Evolutionary conservation across 495 filamentous ascomycete genomes (phyloP), one percentile per base, ranked within the genome.

Genomic region (Letharia lupina): DNA sequence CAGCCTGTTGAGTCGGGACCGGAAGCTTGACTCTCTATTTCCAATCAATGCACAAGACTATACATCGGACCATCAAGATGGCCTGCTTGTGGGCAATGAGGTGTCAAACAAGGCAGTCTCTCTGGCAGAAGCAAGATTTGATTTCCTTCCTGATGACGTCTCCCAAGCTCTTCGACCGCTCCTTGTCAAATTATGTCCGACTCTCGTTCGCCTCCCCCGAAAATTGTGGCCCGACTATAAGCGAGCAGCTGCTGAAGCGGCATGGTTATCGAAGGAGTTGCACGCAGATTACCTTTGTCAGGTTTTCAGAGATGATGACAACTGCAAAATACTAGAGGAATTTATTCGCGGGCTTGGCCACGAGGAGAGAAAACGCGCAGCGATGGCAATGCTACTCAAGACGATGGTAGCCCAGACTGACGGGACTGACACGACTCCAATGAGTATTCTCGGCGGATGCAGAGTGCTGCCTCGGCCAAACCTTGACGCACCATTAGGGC

Each of bases 401-500:
- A 45, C 58, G 28, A 42, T 70, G 35, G n/a, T 63, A 41, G 68
- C 65, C 5, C 37, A 57, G 20, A 6, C 35, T 5, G 45, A 63
- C 56, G 64, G 65, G n/a, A 42, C 45, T 3, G 39, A 65, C 18
- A 7, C 9, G n/a, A 42, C 20, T 6, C 41, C 58, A 45, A 39
- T 70, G 4, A n/a, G 61, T 50, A 57, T 70, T 10, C 57, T 76
- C 7, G 58, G 69, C 23, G 70, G 70, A 10, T 76, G 71, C 57
- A 65, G 68, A 31, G 66, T 77, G 57, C 16, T 78, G 18, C 76
- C 73, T 18, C 70, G 75, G 31, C 66, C 66, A 5, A 3, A 6
- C 12, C 68, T 69, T 31, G 64, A 74, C 47, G 63, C 67, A 42
- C 71, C 65, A 12, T 60, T 77, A 2, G 75, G 69, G n/a, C 70